A percentile compares a stretch with the other conserved stretches of the same genome.
Conservation (phyloP, 1,139 yeast genomes). For the Taiozyma onychis region DNA sequence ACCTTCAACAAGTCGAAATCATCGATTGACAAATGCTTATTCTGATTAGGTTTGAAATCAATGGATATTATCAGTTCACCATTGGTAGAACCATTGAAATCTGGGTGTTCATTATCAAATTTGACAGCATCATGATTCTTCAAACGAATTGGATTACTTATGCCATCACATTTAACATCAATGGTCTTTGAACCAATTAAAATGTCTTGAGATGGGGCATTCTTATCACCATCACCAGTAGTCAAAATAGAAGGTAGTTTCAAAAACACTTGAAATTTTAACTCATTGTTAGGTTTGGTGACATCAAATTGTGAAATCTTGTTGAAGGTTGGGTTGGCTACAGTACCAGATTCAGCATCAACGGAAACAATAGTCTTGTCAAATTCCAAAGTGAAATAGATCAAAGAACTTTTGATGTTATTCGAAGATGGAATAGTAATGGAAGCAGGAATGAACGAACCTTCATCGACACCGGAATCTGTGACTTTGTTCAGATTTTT, state of each 20-base stretch:
- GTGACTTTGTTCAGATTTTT: slow-evolving; percentile 18
- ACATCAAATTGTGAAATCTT: slow-evolving; percentile 91
- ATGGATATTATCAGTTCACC: slow-evolving; percentile 56
- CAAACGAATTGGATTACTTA: slow-evolving; percentile 34
- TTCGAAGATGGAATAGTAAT: slow-evolving; percentile 50
- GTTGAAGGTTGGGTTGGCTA: slow-evolving; percentile 67
- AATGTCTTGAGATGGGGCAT: slow-evolving; percentile 23
- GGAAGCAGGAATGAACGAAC: slow-evolving; percentile 54
- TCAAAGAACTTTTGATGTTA: slow-evolving; percentile 44
- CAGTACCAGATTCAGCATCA: slow-evolving; percentile 72
- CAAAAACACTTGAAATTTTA: slow-evolving; percentile 68
- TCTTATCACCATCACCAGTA: slow-evolving; percentile 23
- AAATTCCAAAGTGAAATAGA: slow-evolving; percentile 69
- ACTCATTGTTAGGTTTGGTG: slow-evolving; percentile 50
- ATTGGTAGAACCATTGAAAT: slow-evolving; percentile 8
- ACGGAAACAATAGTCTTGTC: slow-evolving; percentile 81
- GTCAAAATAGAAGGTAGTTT: slow-evolving; percentile 65
- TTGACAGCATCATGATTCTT: slow-evolving; percentile 43
- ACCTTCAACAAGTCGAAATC: slow-evolving; percentile 92
- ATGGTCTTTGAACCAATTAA: slow-evolving; percentile 30
- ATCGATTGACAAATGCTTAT: slow-evolving; percentile 73
- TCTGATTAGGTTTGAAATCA: slow-evolving; percentile 71
- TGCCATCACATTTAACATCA: slow-evolving; percentile 32
- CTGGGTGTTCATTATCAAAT: slow-evolving; percentile 27
- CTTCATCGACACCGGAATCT: slow-evolving; percentile 26